Evolutionary conservation across 495 filamentous ascomycete species (phyloP).

Genomic region (Entonaema liquescens): DNA sequence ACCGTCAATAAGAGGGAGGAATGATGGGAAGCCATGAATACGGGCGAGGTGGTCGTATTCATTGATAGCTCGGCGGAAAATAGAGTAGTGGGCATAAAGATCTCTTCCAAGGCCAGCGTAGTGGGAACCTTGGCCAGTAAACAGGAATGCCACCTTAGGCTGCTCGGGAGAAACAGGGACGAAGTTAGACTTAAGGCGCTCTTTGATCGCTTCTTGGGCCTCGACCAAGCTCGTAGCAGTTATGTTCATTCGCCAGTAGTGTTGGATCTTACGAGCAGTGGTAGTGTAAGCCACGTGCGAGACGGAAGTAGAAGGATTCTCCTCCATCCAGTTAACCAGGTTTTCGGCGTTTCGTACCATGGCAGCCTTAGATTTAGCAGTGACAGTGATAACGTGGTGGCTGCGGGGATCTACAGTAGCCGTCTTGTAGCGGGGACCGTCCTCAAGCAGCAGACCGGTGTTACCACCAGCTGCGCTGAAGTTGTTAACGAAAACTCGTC

Average conservation of each 20-base stretch:
- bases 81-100: constrained; percentile 68
- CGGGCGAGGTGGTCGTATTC: constrained; percentile 73
- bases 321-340: constrained; percentile 62
- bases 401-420: constrained; percentile 57
- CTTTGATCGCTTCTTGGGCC: constrained; percentile 51
- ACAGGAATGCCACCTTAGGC: constrained; percentile 71
- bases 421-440: constrained; percentile 50
- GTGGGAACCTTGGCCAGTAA: constrained; percentile 76
- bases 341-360: constrained; percentile 62
- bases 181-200: constrained; percentile 57
- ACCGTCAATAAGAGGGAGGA: constrained; percentile 72
- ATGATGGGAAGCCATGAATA: constrained; percentile 75
- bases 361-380: constrained; percentile 66
- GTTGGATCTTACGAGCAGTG: constrained; percentile 85
- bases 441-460: constrained; percentile 69
- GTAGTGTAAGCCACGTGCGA: constrained; percentile 78
- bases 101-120: constrained; percentile 75
- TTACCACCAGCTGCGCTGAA: constrained; percentile 77
- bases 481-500: constrained; percentile 74
- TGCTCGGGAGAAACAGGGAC: constrained; percentile 56
- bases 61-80: constrained; percentile 76
- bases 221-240: constrained; percentile 60
- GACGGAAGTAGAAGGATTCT: constrained; percentile 61
- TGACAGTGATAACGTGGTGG: constrained; percentile 63
- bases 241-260: constrained; percentile 74